These are phyloP conservation scores for Coemansia sp. DNA, from an alignment of 192 early-diverging fungal genomes.

Conservation along the genomic window DNA sequence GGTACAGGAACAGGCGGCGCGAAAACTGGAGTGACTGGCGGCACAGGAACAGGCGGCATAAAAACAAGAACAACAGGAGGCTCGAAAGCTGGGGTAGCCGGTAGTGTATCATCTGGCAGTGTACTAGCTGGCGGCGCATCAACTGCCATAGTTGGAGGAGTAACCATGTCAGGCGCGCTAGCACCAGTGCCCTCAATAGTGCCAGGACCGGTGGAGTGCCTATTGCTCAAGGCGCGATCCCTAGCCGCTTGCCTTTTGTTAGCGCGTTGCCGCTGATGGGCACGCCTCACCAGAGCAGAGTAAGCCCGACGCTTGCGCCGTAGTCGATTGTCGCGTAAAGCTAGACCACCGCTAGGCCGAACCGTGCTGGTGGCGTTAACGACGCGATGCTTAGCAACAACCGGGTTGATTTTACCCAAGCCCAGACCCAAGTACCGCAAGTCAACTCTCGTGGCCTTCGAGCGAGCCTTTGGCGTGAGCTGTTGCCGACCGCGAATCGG, in stretches of 20 bases:
- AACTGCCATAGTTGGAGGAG: too few relatives aligned
- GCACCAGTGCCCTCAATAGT: too few relatives aligned
- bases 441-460: neutral
- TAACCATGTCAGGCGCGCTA: too few relatives aligned
- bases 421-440: neutral
- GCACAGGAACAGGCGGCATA: neutral
- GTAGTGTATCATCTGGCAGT: too few relatives aligned
- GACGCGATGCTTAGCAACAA: neutral
- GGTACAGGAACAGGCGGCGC: too few relatives aligned
- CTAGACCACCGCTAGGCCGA: neutral
- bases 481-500: neutral
- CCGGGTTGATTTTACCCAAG: neutral
- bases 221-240: too few relatives aligned
- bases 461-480: neutral
- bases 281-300: neutral
- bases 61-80: neutral
- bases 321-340: neutral
- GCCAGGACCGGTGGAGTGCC: too few relatives aligned
- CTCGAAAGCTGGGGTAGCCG: too few relatives aligned
- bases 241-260: neutral
- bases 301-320: neutral
- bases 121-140: too few relatives aligned
- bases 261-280: neutral
- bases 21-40: too few relatives aligned
- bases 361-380: neutral